These are phyloP conservation scores for Grosmannia clavigera DNA, from an alignment of 2,329 filamentous ascomycete genomes.

Conservation along the genomic window DNA sequence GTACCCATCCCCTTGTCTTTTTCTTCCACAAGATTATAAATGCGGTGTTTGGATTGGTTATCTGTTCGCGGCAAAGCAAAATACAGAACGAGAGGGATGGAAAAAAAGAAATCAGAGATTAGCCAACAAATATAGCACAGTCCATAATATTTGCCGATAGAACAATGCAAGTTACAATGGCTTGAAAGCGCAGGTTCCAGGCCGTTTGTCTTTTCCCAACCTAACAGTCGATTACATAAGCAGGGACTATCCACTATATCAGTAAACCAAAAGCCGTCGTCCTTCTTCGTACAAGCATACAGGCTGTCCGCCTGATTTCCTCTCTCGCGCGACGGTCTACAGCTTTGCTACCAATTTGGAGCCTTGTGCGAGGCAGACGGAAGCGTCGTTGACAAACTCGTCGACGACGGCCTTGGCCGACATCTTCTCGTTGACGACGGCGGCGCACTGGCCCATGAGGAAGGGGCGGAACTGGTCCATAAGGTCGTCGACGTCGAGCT, in stretches of 20 bases:
- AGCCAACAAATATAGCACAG: not conserved
- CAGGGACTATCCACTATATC: not conserved
- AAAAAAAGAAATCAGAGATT: not conserved
- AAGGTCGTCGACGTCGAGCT: constrained; percentile 62
- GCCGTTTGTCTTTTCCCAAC: not conserved
- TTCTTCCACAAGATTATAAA: not conserved
- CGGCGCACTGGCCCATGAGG: constrained; percentile 94
- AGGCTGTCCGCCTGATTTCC: not conserved
- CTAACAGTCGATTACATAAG: not conserved
- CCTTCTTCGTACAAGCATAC: not conserved
- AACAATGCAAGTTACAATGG: not conserved
- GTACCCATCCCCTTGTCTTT: not conserved
- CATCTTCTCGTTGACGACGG: constrained; percentile 89
- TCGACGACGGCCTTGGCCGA: constrained; percentile 84
- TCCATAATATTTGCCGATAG: not conserved
- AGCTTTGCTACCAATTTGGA: constrained; percentile 57
- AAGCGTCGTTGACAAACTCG: constrained; percentile 79
- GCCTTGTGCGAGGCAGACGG: constrained; percentile 55
- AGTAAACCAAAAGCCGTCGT: no score
- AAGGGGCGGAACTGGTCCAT: constrained; percentile 86
- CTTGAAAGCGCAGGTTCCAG: no score
- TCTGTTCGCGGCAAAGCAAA: not conserved
- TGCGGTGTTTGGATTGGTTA: not conserved
- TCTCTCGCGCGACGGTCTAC: constrained; percentile 25
- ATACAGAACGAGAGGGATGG: not conserved